phyloP scores from a whole-genome alignment of 768 basidiomycete genomes.

The Phlebiopsis flavidoalba region DNA sequence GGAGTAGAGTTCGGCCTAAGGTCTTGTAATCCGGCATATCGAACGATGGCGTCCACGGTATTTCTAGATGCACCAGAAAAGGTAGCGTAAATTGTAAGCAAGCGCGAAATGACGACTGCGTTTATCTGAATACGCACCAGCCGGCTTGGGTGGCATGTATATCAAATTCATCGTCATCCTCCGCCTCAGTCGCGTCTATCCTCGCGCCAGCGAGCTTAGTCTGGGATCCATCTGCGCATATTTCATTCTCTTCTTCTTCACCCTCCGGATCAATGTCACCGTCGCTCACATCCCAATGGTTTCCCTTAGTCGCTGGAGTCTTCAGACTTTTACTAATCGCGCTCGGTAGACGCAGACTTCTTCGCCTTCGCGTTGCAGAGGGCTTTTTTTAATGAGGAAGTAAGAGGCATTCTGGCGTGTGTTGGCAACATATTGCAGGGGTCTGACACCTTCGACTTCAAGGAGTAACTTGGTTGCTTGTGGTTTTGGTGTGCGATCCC shows the following conservation, averaged over 20 bases:
- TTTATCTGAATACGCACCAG: conserved; percentile 31
- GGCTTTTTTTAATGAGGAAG: too few relatives aligned
- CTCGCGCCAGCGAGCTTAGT: conserved; percentile 6
- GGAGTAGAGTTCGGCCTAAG: conserved; percentile 32
- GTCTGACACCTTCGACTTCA: conserved; percentile 20
- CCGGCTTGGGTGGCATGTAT: conserved; percentile 49
- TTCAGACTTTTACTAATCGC: conserved; percentile 47
- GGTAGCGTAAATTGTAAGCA: neutral
- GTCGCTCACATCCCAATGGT: conserved; percentile 77
- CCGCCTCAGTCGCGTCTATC: conserved; percentile 15
- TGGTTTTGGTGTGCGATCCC: conserved; percentile 26
- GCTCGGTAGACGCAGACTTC: conserved; percentile 52
- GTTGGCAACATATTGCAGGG: conserved; percentile 5
- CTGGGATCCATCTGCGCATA: conserved; percentile 18
- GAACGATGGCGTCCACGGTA: conserved; percentile 40
- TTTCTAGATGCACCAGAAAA: conserved; percentile 25
- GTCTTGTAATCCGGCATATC: conserved; percentile 45
- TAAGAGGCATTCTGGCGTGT: conserved; percentile 33
- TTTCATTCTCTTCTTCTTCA: conserved; percentile 20
- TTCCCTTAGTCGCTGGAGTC: conserved; percentile 61
- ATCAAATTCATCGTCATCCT: conserved; percentile 45
- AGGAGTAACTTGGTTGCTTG: conserved; percentile 28
- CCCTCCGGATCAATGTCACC: conserved; percentile 31
- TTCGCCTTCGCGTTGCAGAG: conserved; percentile 52
- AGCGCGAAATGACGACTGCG: neutral